phyloP scores from a whole-genome alignment of 257 asterid genomes.

The Solanum rostratum region DNA sequence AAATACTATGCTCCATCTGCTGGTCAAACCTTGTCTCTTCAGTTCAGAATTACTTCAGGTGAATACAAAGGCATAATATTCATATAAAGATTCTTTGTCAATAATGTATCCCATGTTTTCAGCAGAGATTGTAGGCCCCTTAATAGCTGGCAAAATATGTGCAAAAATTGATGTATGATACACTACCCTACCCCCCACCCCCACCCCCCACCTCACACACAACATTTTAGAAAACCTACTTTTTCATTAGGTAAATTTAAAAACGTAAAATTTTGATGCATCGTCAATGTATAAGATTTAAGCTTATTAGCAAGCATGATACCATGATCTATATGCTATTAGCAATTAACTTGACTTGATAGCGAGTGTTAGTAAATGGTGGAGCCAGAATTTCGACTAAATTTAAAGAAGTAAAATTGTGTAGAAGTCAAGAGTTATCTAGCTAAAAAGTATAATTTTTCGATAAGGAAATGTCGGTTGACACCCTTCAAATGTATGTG shows the following conservation, averaged over 20 bases:
- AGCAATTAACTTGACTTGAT: too few species aligned
- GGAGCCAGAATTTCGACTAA: too few species aligned
- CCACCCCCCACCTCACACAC: background rate
- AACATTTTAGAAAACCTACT: background rate
- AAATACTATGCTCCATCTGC: background rate
- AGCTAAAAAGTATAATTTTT: too few species aligned
- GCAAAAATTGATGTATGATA: background rate
- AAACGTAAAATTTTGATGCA: background rate
- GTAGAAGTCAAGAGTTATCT: too few species aligned
- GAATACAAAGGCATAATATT: background rate
- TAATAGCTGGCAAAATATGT: background rate
- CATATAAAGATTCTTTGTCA: background rate
- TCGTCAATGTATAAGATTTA: too few species aligned
- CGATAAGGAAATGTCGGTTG: too few species aligned
- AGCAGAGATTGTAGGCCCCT: constrained; percentile 7
- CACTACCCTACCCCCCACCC: background rate
- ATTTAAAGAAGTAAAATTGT: too few species aligned
- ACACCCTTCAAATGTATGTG: too few species aligned
- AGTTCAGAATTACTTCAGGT: background rate
- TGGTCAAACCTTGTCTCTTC: background rate
- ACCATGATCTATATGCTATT: too few species aligned
- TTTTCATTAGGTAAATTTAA: background rate
- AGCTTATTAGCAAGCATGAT: too few species aligned
- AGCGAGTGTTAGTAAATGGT: too few species aligned
- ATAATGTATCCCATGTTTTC: background rate